phyloP scores from a whole-genome alignment of 495 filamentous ascomycete genomes.

The Neurospora sp. region DNA sequence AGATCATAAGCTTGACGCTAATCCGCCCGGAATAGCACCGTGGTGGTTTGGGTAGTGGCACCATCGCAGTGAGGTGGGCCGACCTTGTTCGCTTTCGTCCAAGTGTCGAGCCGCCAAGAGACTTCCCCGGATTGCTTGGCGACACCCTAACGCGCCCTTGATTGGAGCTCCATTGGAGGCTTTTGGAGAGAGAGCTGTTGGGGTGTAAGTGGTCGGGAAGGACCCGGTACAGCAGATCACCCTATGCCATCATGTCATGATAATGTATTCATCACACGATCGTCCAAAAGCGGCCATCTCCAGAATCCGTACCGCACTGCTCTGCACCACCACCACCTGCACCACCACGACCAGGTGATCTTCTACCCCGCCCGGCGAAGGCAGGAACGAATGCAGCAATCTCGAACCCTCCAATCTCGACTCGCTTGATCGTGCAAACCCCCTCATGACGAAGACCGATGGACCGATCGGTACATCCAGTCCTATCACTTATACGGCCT shows the following conservation, averaged over 20 bases:
- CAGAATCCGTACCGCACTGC: neutral
- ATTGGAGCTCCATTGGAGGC: neutral
- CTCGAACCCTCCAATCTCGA: conserved; percentile 6
- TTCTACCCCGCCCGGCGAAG: conserved; percentile 28
- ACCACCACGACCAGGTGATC: conserved; percentile 1
- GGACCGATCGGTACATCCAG: neutral
- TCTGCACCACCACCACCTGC: neutral
- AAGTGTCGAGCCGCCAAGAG: neutral
- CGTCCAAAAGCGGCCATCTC: conserved; percentile 8
- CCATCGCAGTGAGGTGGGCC: neutral
- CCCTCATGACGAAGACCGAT: neutral
- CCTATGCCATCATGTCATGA: conserved; percentile 20
- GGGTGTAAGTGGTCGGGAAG: neutral
- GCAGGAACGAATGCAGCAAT: conserved; percentile 16
- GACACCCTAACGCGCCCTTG: neutral
- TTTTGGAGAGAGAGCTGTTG: neutral
- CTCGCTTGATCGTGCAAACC: neutral
- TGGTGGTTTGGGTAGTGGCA: neutral
- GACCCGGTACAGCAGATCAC: neutral
- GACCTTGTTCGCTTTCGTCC: neutral
- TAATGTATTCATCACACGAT: conserved; percentile 31
- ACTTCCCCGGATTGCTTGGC: neutral
- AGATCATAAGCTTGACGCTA: neutral
- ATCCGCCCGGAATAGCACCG: neutral
- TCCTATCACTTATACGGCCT: neutral